Evolutionary conservation across 208 protist genomes (phyloP), one percentile per base, ranked within the genome.

Genomic region (Wallacemonas sp.): DNA sequence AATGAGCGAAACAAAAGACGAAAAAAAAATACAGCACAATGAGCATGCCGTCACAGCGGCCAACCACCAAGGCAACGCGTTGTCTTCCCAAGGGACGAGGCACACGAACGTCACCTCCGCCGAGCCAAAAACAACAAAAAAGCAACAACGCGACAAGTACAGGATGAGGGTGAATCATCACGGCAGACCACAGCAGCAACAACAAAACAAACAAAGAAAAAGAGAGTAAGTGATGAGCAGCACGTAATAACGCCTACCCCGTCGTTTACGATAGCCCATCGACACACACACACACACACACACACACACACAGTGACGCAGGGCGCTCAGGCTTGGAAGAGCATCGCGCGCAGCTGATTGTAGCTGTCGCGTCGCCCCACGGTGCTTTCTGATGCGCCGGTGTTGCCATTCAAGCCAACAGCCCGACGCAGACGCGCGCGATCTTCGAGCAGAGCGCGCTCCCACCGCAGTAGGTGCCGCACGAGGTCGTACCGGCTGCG

Each of bases 381-480:
- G 5, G 46, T 45, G 4, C 8, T 27, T 3, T 59, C 48, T 3
- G 38, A 19, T 3, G 50, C 24, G 26, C 22, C 52, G 24, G 24
- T 59, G 3, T 6, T 57, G 10, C 50, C 45, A 32, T 33, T 27
- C 65, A 73, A 63, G 32, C 61, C 29, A 1, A 68, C 67, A 17
- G 66, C 77, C 41, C 69, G 65, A 37, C 68, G 46, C 27, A 83
- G 63, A 0, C 50, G 59, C 19, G 64, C 42, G 1, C 72, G 66
- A 19, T 83, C 82, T 12, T 33, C 27, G 30, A 73, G 45, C n/a
- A 89, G 52, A 6, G 55, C 59, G 0, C 26, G 44, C 34, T 79
- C 78, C 82, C 82, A 89, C 22, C 66, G 70, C 61, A 82, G 75
- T 17, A 89, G 61, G 42, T 85, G 76, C 8, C 75, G 71, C 30